These are phyloP conservation scores for Wilhelminamyces savonicus DNA, from an alignment of 805 yeast genomes.

Conservation along the genomic window DNA sequence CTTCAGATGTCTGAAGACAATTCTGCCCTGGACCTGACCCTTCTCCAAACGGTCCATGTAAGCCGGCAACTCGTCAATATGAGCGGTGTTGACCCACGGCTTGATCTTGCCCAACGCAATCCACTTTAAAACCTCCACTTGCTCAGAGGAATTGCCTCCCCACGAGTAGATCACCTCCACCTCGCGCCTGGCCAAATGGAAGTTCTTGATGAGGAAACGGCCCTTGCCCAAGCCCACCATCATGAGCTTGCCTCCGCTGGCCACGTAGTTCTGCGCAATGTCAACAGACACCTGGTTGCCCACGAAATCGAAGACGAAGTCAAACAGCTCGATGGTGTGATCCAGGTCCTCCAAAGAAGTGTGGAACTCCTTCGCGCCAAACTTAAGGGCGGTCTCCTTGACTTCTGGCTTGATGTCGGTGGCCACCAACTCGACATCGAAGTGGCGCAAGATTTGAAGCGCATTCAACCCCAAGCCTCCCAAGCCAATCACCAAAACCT, in stretches of 20 bases:
- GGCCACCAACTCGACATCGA: conserved; percentile 27
- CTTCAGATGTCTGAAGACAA: too few species aligned
- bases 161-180: conserved; percentile 32
- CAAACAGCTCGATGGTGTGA: conserved; percentile 29
- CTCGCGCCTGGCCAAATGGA: conserved; percentile 35
- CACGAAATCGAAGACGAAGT: conserved; percentile 29
- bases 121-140: conserved; percentile 38
- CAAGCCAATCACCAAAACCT: conserved; percentile 32
- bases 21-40: conserved; percentile 37
- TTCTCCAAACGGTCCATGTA: conserved; percentile 25
- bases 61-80: conserved; percentile 30
- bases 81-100: conserved; percentile 25
- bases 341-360: conserved; percentile 20
- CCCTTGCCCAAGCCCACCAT: conserved; percentile 39
- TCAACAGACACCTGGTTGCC: conserved; percentile 24
- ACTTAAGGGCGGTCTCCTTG: conserved; percentile 18
- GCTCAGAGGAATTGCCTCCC: conserved; percentile 41
- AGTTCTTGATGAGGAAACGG: conserved; percentile 24
- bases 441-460: conserved; percentile 29
- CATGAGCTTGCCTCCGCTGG: conserved; percentile 30
- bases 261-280: conserved; percentile 25
- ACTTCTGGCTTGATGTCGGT: conserved; percentile 20
- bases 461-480: conserved; percentile 42
- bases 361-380: conserved; percentile 39
- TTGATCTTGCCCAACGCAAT: conserved; percentile 31